phyloP scores from a whole-genome alignment of 805 yeast genomes.

The Lipomyces oligophaga region DNA sequence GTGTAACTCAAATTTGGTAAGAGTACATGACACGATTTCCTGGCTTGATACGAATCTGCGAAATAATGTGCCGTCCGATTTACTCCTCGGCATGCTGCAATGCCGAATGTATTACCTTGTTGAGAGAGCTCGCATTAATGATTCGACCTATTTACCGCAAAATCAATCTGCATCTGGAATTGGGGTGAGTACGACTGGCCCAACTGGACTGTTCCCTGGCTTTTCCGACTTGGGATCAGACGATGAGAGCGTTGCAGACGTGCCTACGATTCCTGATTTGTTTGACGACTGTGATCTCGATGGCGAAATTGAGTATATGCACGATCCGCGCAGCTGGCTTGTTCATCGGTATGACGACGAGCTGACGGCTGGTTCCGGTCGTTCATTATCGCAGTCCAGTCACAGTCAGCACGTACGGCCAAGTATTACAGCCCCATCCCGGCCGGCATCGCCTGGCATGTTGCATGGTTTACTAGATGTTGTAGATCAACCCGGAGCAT shows the following conservation, averaged over 20 bases:
- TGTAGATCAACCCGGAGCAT: too few relatives aligned
- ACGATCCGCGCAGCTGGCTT: conserved; percentile 4
- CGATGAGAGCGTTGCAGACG: conserved; percentile 5
- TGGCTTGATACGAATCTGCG: conserved; percentile 22
- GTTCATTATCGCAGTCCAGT: too few relatives aligned
- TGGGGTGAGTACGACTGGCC: neutral
- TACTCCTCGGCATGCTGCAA: conserved; percentile 16
- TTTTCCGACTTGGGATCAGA: neutral
- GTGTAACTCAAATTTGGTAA: conserved; percentile 3
- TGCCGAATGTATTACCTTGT: conserved; percentile 16
- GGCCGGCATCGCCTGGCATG: too few relatives aligned
- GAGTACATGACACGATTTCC: conserved; percentile 16
- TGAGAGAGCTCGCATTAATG: conserved; percentile 1
- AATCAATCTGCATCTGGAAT: neutral
- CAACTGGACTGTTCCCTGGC: neutral
- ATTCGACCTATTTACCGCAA: neutral
- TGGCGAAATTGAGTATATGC: conserved; percentile 8
- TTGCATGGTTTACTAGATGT: too few relatives aligned
- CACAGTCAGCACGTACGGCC: neutral
- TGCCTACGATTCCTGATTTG: conserved; percentile 1
- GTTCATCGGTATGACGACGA: conserved; percentile 14
- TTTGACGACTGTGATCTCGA: conserved; percentile 6
- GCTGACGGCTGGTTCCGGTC: too few relatives aligned
- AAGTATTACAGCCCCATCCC: too few relatives aligned
- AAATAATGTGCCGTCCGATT: conserved; percentile 7